Evolutionary conservation across 176 grass and related monocot species (phyloP).

Genomic region (Urochloa ruziziensis): DNA sequence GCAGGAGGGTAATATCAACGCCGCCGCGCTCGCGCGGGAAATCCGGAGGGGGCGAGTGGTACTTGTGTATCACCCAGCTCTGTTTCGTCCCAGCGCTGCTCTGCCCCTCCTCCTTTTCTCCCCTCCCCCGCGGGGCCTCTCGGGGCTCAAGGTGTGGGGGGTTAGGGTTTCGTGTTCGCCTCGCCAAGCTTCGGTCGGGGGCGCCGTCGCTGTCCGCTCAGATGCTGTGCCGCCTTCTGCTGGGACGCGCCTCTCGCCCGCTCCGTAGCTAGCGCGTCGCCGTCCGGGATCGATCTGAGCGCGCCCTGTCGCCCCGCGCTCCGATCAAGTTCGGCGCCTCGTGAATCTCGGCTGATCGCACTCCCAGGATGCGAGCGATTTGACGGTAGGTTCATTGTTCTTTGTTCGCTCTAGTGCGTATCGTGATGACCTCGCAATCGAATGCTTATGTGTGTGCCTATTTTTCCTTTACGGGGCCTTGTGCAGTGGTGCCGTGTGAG

Average conservation of each 20-base stretch:
- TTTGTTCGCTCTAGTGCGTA: background rate
- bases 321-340: background rate
- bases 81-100: constrained; percentile 3
- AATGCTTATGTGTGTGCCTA: background rate
- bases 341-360: background rate
- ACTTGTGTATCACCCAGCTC: constrained; percentile 12
- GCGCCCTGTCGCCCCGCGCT: background rate
- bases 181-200: background rate
- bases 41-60: constrained; percentile 27
- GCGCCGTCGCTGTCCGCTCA: constrained; percentile 1
- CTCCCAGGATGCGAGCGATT: background rate
- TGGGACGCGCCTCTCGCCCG: background rate
- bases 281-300: constrained; percentile 14
- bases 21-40: constrained; percentile 64
- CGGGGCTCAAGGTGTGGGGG: background rate
- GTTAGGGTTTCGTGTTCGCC: constrained; percentile 43
- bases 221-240: background rate
- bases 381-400: background rate
- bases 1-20: constrained; percentile 24
- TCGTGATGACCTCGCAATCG: background rate
- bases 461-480: background rate
- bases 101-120: no score
- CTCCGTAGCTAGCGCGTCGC: background rate
- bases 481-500: no score
- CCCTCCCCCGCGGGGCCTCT: background rate